Evolutionary conservation across 2,329 filamentous ascomycete genomes (phyloP), one percentile per base, ranked within the genome.

Genomic region (Claviceps purpurea): DNA sequence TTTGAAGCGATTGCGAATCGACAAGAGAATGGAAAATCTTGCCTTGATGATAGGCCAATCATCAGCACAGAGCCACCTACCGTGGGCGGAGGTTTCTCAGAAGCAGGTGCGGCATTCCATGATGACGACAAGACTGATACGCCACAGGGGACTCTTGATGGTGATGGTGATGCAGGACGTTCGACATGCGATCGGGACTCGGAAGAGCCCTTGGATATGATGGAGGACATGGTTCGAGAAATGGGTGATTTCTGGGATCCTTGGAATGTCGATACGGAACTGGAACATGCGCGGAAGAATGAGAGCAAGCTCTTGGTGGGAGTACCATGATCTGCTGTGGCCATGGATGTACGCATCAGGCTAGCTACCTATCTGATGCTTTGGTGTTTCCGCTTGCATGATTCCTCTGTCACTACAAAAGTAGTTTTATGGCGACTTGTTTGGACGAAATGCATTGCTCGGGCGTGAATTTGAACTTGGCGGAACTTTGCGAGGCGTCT

Each of bases 1-100:
- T 78, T 78, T 55, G 65, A 68, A 30, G 67, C 66, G 0, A 64
- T 76, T 41, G 69, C 66, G n/a, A 65, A 61, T 22, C 67, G 67
- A 18, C 59, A 61, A 50, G 63, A 62, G 42, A 57, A 58, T 61
- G 59, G n/a, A 59, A 61, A 48, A 63, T 61, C 13, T 2, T 38
- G 34, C 14, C 58, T 74, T 2, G 72, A 71, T 4, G 69, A 67
- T 18, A 65, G 62, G 13, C 75, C 71, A 57, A 38, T 57, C 52
- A 10, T 51, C 22, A 62, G 60, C 40, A 61, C 62, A n/a, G 52
- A 55, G n/a, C 53, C 56, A 11, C 52, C 56, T 34, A 59, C 57
- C 11, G 63, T 63, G 59, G 63, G 58, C 11, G 58, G 61, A 37
- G 56, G 52, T 2, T 62, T 62, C 20, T 40, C 62, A 45, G 48